Evolutionary conservation across 2,329 filamentous ascomycete species (phyloP), one percentile per base, ranked within the genome.

Genomic region (Neofusicoccum cordaticola): DNA sequence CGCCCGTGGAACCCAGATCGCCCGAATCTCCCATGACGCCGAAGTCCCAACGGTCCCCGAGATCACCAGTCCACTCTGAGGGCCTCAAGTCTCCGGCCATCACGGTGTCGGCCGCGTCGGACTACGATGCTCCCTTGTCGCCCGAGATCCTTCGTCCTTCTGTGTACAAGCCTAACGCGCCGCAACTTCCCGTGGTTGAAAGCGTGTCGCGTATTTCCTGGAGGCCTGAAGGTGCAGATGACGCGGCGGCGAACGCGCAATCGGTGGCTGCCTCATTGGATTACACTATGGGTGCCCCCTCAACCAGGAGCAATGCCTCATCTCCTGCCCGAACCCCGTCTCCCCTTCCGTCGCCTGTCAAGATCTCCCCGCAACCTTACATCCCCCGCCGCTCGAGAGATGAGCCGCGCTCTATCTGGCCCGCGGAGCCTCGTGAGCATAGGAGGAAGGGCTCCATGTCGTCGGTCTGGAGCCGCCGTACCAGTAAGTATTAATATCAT

Each of bases 1-100:
- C 74, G 5, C 74, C 75, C 22, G 71, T 27, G 8, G 47, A 62
- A 17, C 27, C 27, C 4, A 31, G 27, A 31, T 31, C 27, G 27
- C 57, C 44, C 9, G 42, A 27, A 5, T 48, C 58, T 13, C 58
- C 47, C 17, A 39, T 11, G 17, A 6, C 58, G n/a, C 45, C 45
- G 17, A 27, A 12, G 2, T 48, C 19, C 2, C 57, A 27, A 11
- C 5, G 6, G 3, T 47, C 31, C 22, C 51, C 22, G 19, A 57
- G 22, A 17, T 44, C 19, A 4, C 31, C 56, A 19, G 35, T 19
- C 4, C 12, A 41, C 34, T 45, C 27, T 6, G 31, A 22, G 2
- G 60, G 9, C 11, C 48, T n/a, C 22, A 45, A 9, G 6, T 63
- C 61, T 15, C 47, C 45, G 0, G 41, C 27, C 15, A 60, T 60